Percentiles rank a stretch among this genome's conserved stretches.
Conservation (phyloP, 768 basidiomycete species). For the Tubosaeta brunneosetosa region DNA sequence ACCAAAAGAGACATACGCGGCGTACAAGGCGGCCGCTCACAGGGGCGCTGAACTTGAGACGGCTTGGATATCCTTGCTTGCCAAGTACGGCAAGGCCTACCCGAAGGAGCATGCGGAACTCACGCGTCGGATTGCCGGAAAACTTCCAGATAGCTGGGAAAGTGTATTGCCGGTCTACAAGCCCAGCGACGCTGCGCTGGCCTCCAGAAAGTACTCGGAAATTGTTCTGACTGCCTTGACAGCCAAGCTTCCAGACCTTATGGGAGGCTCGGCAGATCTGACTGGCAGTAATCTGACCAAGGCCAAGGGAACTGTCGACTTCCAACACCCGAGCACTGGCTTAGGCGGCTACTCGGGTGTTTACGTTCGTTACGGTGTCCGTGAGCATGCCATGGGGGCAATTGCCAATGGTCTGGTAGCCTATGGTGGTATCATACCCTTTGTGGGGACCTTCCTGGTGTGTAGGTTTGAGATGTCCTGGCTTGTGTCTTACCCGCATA, state of each 20-base stretch:
- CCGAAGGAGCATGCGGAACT: conserved; percentile 85
- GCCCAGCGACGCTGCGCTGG: conserved; percentile 76
- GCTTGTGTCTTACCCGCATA: conserved; percentile 6
- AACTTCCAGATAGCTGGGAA: conserved; percentile 86
- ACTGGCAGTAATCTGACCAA: conserved; percentile 92
- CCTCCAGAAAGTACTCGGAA: conserved; percentile 90
- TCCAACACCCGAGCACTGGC: conserved; percentile 84
- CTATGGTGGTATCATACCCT: conserved; percentile 89
- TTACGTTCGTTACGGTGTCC: conserved; percentile 94
- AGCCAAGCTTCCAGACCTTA: conserved; percentile 73
- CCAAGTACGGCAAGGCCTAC: conserved; percentile 69
- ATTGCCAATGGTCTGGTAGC: conserved; percentile 88
- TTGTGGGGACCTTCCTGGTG: conserved; percentile 88
- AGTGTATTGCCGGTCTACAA: conserved; percentile 81
- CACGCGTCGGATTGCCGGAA: conserved; percentile 75
- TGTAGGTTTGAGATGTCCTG: conserved; percentile 16
- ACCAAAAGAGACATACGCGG: conserved; percentile 64
- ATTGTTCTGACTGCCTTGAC: conserved; percentile 76
- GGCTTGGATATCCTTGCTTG: conserved; percentile 69
- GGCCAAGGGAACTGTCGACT: conserved; percentile 79
- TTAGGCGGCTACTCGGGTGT: conserved; percentile 82
- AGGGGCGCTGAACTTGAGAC: conserved; percentile 71
- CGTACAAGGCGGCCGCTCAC: conserved; percentile 62
- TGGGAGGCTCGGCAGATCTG: conserved; percentile 88
- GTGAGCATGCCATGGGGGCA: conserved; percentile 96